Conservation (phyloP, 805 yeast species). For the Saccharomycopsis sp. region DNA sequence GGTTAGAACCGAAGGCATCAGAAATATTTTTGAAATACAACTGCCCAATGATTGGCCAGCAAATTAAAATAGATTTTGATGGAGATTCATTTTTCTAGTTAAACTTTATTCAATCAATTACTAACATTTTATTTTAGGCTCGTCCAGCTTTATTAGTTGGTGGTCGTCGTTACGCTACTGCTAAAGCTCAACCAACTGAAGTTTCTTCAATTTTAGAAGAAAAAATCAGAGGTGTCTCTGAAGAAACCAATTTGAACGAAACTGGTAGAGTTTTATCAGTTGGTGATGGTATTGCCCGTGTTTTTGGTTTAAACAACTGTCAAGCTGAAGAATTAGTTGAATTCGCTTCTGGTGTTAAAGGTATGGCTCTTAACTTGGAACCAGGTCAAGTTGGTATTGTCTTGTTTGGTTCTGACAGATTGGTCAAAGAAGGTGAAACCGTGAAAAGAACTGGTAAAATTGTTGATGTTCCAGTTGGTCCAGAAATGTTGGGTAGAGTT, state of each 20-base stretch:
- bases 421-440: conserved; percentile 98
- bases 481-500: conserved; percentile 96
- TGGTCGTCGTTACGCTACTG: conserved; percentile 84
- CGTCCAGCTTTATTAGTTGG: conserved; percentile 63
- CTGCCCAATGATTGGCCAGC: too few relatives aligned
- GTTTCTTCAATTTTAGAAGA: conserved; percentile 98
- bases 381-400: conserved; percentile 99
- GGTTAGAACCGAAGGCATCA: too few relatives aligned
- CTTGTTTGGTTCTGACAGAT: conserved; percentile 98
- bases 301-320: conserved; percentile 97
- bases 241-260: conserved; percentile 95
- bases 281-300: conserved; percentile 99
- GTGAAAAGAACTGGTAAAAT: conserved; percentile 99
- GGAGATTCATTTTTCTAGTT: too few relatives aligned
- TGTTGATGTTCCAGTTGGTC: conserved; percentile 99
- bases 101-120: conserved; percentile 6
- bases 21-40: too few relatives aligned
- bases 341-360: conserved; percentile 98
- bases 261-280: conserved; percentile 99
- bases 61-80: too few relatives aligned
- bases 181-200: conserved; percentile 98
- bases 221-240: conserved; percentile 98
- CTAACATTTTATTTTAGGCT: conserved; percentile 43
- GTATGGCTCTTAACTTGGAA: conserved; percentile 99
- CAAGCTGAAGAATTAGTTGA: conserved; percentile 99